Base-by-base conservation (phyloP, 1,284 basidiomycete genomes). In the Papiliotrema fonsecae region DNA sequence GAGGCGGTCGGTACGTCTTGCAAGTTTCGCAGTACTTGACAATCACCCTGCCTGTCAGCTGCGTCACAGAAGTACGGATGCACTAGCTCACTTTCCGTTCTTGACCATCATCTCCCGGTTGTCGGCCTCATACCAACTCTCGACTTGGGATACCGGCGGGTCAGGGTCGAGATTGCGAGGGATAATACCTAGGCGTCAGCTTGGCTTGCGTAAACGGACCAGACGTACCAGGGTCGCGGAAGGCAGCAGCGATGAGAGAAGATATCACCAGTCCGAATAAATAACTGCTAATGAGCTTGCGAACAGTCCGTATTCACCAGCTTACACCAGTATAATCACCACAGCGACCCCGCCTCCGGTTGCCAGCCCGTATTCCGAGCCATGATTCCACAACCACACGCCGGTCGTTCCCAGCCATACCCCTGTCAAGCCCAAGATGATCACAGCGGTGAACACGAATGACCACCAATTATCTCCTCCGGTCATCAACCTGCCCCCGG, bases 1-100 rank as follows among this genome's bases (percentile, higher is more conserved):
- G 77, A 6, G 92, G 91, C 14, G 91, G 88, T 27, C 92, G 82
- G 69, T 96, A 94, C 3, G 81, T 88, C 63, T 82, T 81, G 73
- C 91, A 96, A 14, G 90, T 94, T 38, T 85, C 81, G 69, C 92
- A 96, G 62, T 89, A 93, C 72, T 92, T 93, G 51, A 88, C 85
- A 13, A 85, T 82, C 25, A 93, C 86, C 47, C 88, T 90, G 16
- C n/a, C 41, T 32, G 44, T 31, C 47, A 55, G 28, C 44, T 22
- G 40, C n/a, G 42, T 37, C 28, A 34, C 21, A 46, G 53, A 41
- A 39, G 30, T 16, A 48, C 31, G 16, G 28, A 79, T 19, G 13
- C 9, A 14, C 11, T 7, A 37, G n/a, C 87, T 77, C 69, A 90
- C 90, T 82, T 76, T 69, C 86, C 86, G 31, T 78, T 73, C 19